Conservation (phyloP, 2,329 filamentous ascomycete genomes). For the Arthroderma sp. region DNA sequence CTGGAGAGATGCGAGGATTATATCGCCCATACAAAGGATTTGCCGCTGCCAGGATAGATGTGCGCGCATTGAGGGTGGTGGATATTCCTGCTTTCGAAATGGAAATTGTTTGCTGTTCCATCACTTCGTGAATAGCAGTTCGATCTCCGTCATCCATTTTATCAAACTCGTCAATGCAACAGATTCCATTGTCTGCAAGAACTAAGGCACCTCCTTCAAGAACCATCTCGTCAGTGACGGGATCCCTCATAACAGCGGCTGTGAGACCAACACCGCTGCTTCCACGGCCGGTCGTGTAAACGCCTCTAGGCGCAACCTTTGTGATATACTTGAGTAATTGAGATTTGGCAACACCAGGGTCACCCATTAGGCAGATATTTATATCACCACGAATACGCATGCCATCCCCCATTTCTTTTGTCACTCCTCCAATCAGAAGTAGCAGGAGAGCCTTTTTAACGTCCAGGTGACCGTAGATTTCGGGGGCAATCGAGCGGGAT, state of each 20-base stretch:
- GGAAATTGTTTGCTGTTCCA: constrained; percentile 78
- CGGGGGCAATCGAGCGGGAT: constrained; percentile 88
- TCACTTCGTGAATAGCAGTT: constrained; percentile 74
- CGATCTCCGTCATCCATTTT: constrained; percentile 72
- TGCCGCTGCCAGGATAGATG: constrained; percentile 86
- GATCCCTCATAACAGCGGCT: constrained; percentile 67
- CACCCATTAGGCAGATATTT: constrained; percentile 98
- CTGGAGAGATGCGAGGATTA: constrained; percentile 90
- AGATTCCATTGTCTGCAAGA: constrained; percentile 67
- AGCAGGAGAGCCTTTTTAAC: constrained; percentile 97
- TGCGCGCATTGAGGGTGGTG: constrained; percentile 89
- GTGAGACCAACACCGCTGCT: constrained; percentile 72
- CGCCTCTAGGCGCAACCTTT: constrained; percentile 87
- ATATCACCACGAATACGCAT: constrained; percentile 99
- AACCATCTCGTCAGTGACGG: constrained; percentile 65
- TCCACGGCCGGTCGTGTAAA: constrained; percentile 71
- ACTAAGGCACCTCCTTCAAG: constrained; percentile 69
- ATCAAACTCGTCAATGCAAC: constrained; percentile 76
- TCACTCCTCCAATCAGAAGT: constrained; percentile 87
- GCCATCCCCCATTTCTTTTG: constrained; percentile 90
- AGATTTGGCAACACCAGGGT: constrained; percentile 98
- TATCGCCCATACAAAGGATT: constrained; percentile 97
- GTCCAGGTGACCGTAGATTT: constrained; percentile 92
- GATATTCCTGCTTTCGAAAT: constrained; percentile 89
- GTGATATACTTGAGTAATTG: constrained; percentile 97